Percentiles rank a stretch among this genome's conserved stretches.
These are phyloP conservation scores for Ophiostoma sp. DNA, from an alignment of 2,329 filamentous ascomycete species.

Conservation along the genomic window DNA sequence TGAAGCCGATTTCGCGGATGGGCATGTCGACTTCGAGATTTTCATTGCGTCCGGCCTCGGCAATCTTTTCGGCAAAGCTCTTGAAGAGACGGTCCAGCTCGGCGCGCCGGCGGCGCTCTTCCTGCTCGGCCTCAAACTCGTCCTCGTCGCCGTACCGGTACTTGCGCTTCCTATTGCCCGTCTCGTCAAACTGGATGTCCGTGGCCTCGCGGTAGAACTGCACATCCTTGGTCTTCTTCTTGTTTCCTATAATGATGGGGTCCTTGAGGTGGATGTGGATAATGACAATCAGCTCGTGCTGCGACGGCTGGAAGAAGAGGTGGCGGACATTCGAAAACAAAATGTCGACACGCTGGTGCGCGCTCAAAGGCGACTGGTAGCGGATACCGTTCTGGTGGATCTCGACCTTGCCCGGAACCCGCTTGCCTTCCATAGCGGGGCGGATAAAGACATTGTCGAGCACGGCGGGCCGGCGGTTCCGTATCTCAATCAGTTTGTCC, in stretches of 20 bases:
- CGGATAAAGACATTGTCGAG: conserved; percentile 95
- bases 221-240: conserved; percentile 97
- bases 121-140: conserved; percentile 97
- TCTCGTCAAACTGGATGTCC: conserved; percentile 98
- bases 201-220: conserved; percentile 98
- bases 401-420: conserved; percentile 91
- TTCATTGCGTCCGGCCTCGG: conserved; percentile 89
- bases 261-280: conserved; percentile 98
- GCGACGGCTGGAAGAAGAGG: conserved; percentile 96
- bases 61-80: conserved; percentile 94
- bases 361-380: conserved; percentile 79
- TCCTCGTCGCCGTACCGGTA: conserved; percentile 98
- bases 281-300: conserved; percentile 94
- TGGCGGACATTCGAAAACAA: conserved; percentile 98
- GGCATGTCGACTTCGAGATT: conserved; percentile 93
- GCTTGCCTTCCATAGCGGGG: conserved; percentile 93
- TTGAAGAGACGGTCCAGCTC: conserved; percentile 96
- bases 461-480: conserved; percentile 77
- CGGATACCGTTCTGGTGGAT: conserved; percentile 99
- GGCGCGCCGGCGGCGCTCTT: conserved; percentile 87
- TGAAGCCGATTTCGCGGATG: conserved; percentile 93
- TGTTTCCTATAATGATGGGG: conserved; percentile 95
- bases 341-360: conserved; percentile 83
- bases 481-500: conserved; percentile 90
- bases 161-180: conserved; percentile 95